Base-by-base conservation (phyloP, 2,329 filamentous ascomycete genomes). In the Didymosphaeria variabile region DNA sequence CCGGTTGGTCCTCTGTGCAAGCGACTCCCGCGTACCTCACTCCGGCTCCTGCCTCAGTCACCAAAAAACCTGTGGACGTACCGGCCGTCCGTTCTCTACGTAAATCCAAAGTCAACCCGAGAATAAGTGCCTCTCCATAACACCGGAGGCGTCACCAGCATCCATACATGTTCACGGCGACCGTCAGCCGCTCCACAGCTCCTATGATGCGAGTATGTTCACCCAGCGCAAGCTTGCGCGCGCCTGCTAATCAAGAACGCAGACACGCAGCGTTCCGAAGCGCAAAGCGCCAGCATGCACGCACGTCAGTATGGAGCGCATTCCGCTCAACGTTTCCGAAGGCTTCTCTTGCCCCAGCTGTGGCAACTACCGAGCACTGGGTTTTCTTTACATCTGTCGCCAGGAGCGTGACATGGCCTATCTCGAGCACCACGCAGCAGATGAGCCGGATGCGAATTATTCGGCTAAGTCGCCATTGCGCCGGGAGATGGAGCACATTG, bases 301-400 rank as follows among this genome's bases (percentile, higher is more conserved):
- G 2, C 91, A 94, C 72, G 79, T 88, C 49, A 88, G 84, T 58
- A 89, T 93, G 84, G 86, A 87, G 10, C 87, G 90, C 31, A 76
- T 92, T 47, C 91, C 88, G 68, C 19, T 51, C 63, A 85, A 84
- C 36, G 54, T 17, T 54, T 23, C 42, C n/a, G 42, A 13, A 8
- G 60, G 78, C 21, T 73, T 82, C 31, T 71, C 75, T 19, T 95
- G 92, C 77, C 78, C 83, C 8, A 72, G 82, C 26, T 95, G 92
- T 69, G 79, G 80, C 42, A 78, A 79, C 44, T 75, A 77, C 1
- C 86, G 89, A 0, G 78, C 82, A 17, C 82, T 89, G 56, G 90
- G 91, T 29, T 95, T 90, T 86, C 79, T 95, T 23, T 95, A 92
- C 75, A 82, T 85, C 61, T 95, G 92, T 76, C 86, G 84, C 13